Evolutionary conservation across 2,329 filamentous ascomycete species (phyloP), one percentile per base, ranked within the genome.

Genomic region (Madurella mycetomatis): DNA sequence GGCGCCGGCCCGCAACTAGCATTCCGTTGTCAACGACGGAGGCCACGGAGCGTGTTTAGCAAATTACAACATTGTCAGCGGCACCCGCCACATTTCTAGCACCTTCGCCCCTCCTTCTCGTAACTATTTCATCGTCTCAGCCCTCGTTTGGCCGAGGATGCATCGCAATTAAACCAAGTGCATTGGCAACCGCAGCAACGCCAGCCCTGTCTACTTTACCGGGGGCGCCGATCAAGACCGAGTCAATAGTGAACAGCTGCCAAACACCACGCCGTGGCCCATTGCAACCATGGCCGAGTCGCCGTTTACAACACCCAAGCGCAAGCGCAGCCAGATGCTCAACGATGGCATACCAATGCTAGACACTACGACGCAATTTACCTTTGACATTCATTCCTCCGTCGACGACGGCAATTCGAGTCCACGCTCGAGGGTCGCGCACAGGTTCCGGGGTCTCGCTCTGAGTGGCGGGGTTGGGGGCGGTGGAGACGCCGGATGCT

Each of bases 401-500:
- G 57, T 67, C 41, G 73, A 77, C 31, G 77, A 79, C 48, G 79
- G 78, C 54, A 75, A 69, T 63, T 73, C 68, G 59, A 83, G 80
- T 58, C 79, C 80, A n/a, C 73, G 75, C 51, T 76, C 76, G 41
- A 75, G 68, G 51, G 77, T 83, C 41, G 77, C 75, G 40, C 75
- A 77, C 64, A 72, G 72, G 62, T 81, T 83, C 67, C 72, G 73
- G 48, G 75, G 78, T 53, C 72, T 83, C 48, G 74, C 71, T 13
- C 67, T 83, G 51, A 69, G 65, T 61, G 64, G 70, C 66, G 77
- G 76, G 71, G 76, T 73, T 69, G 77, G 75, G 73, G 75, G 49
- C 48, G 49, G 42, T 67, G 65, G 62, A 62, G 56, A 55, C n/a
- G 45, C 40, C 56, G 41, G 49, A 19, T 40, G 31, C 25, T 51